These are phyloP conservation scores for Beauveria pseudobassiana DNA, from an alignment of 2,329 filamentous ascomycete genomes.

Conservation along the genomic window DNA sequence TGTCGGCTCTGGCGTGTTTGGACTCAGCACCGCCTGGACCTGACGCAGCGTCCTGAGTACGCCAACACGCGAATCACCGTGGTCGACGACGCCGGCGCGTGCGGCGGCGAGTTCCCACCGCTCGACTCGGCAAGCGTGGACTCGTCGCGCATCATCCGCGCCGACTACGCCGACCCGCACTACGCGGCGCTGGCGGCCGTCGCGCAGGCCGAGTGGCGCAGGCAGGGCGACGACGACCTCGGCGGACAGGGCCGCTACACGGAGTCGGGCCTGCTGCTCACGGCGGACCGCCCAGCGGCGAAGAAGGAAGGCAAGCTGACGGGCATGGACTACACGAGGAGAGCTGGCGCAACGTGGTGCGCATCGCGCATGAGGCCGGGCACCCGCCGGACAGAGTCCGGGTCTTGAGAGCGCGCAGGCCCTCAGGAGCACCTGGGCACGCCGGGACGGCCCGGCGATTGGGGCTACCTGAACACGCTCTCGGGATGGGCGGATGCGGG, in stretches of 20 bases:
- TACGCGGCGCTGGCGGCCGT: slow-evolving; percentile 68
- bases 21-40: slow-evolving; percentile 57
- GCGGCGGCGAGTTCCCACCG: slow-evolving; percentile 47
- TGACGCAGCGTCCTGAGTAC: slow-evolving; percentile 55
- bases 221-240: slow-evolving; percentile 44
- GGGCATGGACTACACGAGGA: slow-evolving; percentile 51
- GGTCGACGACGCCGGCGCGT: slow-evolving; percentile 43
- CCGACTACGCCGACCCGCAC: slow-evolving; percentile 73
- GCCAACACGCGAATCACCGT: slow-evolving; percentile 47
- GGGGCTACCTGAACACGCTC: slow-evolving; percentile 65
- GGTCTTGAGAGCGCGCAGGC: slow-evolving; percentile 36
- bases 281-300: slow-evolving; percentile 40
- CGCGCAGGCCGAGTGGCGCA: slow-evolving; percentile 65
- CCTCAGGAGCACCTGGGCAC: slow-evolving; percentile 40
- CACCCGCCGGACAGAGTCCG: slow-evolving; percentile 32
- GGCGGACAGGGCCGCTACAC: slow-evolving; percentile 61
- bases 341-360: slow-evolving; percentile 54
- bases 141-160: slow-evolving; percentile 55
- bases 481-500: slow-evolving; percentile 80
- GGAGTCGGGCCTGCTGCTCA: slow-evolving; percentile 61
- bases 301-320: slow-evolving; percentile 28
- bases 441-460: slow-evolving; percentile 48
- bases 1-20: slow-evolving; percentile 60
- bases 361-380: slow-evolving; percentile 34
- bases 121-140: slow-evolving; percentile 55